These are phyloP conservation scores for Solidago caesia DNA, from an alignment of 129 eudicot genomes.

Conservation along the genomic window DNA sequence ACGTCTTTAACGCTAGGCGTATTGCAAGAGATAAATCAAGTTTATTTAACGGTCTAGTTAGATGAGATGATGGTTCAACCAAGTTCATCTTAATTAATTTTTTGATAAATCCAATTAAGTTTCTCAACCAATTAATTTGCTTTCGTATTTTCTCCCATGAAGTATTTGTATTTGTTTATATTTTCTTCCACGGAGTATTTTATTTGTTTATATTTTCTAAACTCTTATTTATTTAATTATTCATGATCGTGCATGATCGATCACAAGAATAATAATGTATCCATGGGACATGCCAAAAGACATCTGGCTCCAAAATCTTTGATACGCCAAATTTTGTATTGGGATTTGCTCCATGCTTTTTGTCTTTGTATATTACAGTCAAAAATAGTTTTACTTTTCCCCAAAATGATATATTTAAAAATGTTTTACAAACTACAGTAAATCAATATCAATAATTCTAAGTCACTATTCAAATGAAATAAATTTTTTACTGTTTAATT, in stretches of 20 bases:
- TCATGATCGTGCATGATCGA: constrained; percentile 27
- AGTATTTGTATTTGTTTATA: not conserved
- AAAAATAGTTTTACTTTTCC: not conserved
- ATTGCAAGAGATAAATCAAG: too few relatives aligned
- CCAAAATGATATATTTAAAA: not conserved
- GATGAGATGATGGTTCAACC: too few relatives aligned
- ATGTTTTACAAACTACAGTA: not conserved
- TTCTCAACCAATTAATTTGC: too few relatives aligned
- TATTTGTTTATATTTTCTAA: too few relatives aligned
- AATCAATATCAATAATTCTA: not conserved
- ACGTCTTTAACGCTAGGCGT: too few relatives aligned
- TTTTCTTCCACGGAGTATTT: too few relatives aligned
- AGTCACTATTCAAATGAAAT: not conserved
- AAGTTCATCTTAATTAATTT: too few relatives aligned
- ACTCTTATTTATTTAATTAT: not conserved
- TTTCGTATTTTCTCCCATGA: too few relatives aligned
- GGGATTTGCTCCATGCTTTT: constrained; percentile 14
- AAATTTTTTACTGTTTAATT: too few relatives aligned
- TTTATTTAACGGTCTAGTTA: too few relatives aligned
- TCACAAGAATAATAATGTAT: constrained; percentile 11
- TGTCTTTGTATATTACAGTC: constrained; percentile 5
- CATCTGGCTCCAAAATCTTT: constrained; percentile 15
- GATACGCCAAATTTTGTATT: constrained; percentile 15
- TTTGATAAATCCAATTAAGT: too few relatives aligned
- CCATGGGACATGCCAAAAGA: constrained; percentile 11